Conservation (phyloP, 2,329 filamentous ascomycete genomes). For the Myrmaecium sp. region DNA sequence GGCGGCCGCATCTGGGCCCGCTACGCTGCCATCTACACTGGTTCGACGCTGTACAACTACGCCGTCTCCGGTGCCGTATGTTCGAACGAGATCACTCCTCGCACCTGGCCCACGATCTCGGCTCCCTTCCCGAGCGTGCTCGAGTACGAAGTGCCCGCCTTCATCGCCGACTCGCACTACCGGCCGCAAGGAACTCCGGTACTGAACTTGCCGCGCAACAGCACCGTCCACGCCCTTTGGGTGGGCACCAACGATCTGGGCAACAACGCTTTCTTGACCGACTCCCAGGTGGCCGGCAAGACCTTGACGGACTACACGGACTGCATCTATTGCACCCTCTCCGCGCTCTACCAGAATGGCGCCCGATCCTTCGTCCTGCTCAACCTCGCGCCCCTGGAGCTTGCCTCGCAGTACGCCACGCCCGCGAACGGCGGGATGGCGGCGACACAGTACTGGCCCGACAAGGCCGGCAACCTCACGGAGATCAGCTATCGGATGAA, state of each 20-base stretch:
- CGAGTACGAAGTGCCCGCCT: slow-evolving; percentile 30
- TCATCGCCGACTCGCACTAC: slow-evolving; percentile 25
- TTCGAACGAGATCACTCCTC: slow-evolving; percentile 48
- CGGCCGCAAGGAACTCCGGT: slow-evolving; percentile 17
- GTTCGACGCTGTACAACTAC: slow-evolving; percentile 44
- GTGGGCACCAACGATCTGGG: slow-evolving; percentile 72
- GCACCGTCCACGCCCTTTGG: slow-evolving; percentile 61
- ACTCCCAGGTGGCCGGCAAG: slow-evolving; percentile 41
- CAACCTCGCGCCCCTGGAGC: slow-evolving; percentile 49
- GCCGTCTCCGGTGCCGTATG: slow-evolving; percentile 58
- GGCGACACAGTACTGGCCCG: slow-evolving; percentile 28
- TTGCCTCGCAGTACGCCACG: slow-evolving; percentile 49
- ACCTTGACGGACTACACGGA: slow-evolving; percentile 48
- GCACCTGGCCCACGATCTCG: slow-evolving; percentile 34
- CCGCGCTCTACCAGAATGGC: slow-evolving; percentile 46
- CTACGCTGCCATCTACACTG: slow-evolving; percentile 43
- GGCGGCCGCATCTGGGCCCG: slow-evolving; percentile 56
- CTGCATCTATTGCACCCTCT: slow-evolving; percentile 49
- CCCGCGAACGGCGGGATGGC: slow-evolving; percentile 27
- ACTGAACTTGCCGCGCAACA: slow-evolving; percentile 30
- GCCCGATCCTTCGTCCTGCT: slow-evolving; percentile 56
- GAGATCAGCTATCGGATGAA: slow-evolving; percentile 34
- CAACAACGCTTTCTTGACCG: slow-evolving; percentile 45
- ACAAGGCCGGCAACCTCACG: slow-evolving; percentile 32
- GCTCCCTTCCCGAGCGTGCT: slow-evolving; percentile 39